Evolutionary conservation across 139 green algal species (phyloP), one percentile per base, ranked within the genome.

Genomic region (Cymbomonas tetramitiformis): DNA sequence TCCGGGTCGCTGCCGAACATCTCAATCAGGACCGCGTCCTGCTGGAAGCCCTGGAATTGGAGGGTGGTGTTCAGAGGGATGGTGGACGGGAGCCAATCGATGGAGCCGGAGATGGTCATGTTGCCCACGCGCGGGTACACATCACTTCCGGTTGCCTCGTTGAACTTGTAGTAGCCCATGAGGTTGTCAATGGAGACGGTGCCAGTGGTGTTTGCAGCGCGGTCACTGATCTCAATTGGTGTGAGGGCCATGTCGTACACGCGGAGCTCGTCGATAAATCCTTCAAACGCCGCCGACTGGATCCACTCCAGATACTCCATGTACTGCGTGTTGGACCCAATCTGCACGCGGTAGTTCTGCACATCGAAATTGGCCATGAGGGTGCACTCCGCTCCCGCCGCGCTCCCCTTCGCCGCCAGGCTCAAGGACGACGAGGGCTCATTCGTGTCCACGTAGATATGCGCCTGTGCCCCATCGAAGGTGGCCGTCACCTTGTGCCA

Each of bases 151-250:
- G 15, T 26, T 10, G 44, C 44, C 10, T 52, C 44, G 44, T 52
- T 52, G 44, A 52, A 52, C n/a, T 19, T n/a, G 44, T 26, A 52
- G 44, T 52, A 52, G n/a, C n/a, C n/a, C n/a, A n/a, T n/a, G n/a
- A n/a, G n/a, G n/a, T n/a, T n/a, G n/a, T n/a, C n/a, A n/a, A n/a
- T n/a, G 10, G 44, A 10, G 44, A 52, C 44, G 44, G 15, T 19
- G 44, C 44, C 0, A 10, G 44, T 30, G 44, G 15, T 52, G 44
- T 52, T 52, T n/a, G n/a, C n/a, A n/a, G n/a, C n/a, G n/a, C n/a
- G n/a, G n/a, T n/a, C n/a, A n/a, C n/a, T n/a, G n/a, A 30, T 9
- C 44, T 52, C n/a, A 19, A 31, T 12, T n/a, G n/a, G n/a, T 10
- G 44, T 52, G 18, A 26, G 15, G 44, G n/a, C 18, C 44, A 52